These are phyloP conservation scores for Melocanna baccifera DNA, from an alignment of 176 grass and related monocot genomes.

Conservation along the genomic window DNA sequence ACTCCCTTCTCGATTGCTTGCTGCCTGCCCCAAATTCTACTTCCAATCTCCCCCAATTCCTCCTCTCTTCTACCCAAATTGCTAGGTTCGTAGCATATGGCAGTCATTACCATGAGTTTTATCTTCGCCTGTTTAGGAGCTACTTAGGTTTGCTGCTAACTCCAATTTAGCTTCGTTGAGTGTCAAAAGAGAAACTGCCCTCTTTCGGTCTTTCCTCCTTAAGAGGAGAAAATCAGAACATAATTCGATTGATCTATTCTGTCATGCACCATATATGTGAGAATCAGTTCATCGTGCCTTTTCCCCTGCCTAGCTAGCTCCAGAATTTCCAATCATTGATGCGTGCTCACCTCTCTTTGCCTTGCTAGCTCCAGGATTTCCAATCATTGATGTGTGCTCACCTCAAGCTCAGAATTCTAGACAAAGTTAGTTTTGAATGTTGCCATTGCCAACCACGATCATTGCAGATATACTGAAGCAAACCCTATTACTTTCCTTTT, in stretches of 20 bases:
- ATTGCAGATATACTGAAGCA: neutral
- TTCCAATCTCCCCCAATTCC: no score
- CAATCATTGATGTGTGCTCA: constrained; percentile 18
- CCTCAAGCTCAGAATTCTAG: constrained; percentile 24
- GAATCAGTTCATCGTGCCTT: neutral
- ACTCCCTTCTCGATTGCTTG: no score
- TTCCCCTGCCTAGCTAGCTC: no score
- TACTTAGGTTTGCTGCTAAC: neutral
- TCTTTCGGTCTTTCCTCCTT: no score
- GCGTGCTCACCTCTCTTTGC: no score
- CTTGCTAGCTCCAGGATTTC: neutral
- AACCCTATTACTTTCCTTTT: neutral
- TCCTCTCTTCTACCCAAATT: no score
- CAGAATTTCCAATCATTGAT: no score
- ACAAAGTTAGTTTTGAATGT: neutral
- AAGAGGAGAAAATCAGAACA: neutral
- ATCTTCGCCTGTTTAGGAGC: neutral
- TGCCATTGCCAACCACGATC: neutral
- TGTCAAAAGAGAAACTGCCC: neutral
- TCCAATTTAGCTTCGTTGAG: neutral
- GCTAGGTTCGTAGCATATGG: no score
- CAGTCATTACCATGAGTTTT: neutral
- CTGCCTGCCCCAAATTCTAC: no score
- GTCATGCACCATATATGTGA: neutral
- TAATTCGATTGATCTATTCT: neutral